Evolutionary conservation across 2,329 filamentous ascomycete species (phyloP), one percentile per base, ranked within the genome.

Genomic region (Curvularia lunata): DNA sequence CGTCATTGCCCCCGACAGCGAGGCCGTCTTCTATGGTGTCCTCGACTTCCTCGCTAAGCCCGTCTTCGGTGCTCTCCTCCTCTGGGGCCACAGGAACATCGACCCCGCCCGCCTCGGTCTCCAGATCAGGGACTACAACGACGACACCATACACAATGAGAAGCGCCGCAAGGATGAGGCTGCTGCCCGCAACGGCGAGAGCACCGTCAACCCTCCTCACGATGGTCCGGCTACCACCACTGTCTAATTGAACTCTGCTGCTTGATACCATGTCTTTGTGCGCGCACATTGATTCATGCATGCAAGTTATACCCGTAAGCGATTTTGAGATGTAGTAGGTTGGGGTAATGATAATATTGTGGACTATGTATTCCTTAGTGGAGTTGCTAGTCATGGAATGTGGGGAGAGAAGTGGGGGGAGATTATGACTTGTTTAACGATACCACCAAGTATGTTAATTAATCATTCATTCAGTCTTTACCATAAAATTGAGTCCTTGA

Each of bases 21-120:
- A 91, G 69, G 86, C 86, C 10, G 77, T 89, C 57, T 89, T 90
- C 71, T 91, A 91, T 68, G 86, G 87, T 41, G 77, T 90, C 3
- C 80, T 91, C 0, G 88, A 91, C 58, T 74, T 90, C 5, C 59
- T 89, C 3, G 83, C 87, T 6, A 90, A 90, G 77, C 85, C 86
- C 0, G 79, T 84, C 8, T 90, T 90, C 62, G 85, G 85, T 16
- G 78, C 80, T 12, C 69, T 89, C 0, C 80, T 91, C 1, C 77
- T 91, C 48, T 86, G 79, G 76, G 86, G 86, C 1, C 87, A 89
- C 72, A 80, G 85, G 46, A 84, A 84, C 63, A 88, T 89, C 49
- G 82, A 86, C 45, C 84, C 86, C 9, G 76, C 79, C 5, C 76
- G 79, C 13, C 77, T 90, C 12, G 86, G 87, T 6, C 77, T 88